These are phyloP conservation scores for Eucalyptus caleyi DNA, from an alignment of 345 rosid genomes.

Conservation along the genomic window DNA sequence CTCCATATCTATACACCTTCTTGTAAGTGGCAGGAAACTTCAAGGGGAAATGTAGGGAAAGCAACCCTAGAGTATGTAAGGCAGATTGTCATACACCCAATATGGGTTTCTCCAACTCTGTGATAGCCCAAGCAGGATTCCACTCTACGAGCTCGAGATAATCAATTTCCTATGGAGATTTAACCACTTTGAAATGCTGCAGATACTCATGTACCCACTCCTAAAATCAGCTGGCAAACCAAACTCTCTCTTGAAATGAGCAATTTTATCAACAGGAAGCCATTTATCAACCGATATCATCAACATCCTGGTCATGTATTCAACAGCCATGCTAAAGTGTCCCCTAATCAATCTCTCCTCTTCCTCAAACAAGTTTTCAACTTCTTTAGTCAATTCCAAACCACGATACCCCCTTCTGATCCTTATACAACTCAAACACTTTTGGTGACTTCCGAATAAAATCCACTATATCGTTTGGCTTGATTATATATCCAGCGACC, in stretches of 20 bases:
- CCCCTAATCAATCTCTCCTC: slow-evolving; percentile 44
- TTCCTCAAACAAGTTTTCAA: slow-evolving; percentile 48
- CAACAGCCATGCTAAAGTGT: slow-evolving; percentile 45
- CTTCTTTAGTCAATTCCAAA: slow-evolving; percentile 65
- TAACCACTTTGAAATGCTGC: no score
- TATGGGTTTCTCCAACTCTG: no score
- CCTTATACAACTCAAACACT: no score
- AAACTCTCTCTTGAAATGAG: background rate
- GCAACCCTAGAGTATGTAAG: no score
- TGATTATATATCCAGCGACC: slow-evolving; percentile 34
- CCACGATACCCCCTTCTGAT: slow-evolving; percentile 57
- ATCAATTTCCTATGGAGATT: no score
- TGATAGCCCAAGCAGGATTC: no score
- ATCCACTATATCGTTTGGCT: slow-evolving; percentile 24
- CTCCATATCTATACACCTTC: no score
- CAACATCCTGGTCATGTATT: slow-evolving; percentile 57
- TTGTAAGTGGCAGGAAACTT: no score
- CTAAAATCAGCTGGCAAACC: background rate
- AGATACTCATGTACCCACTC: no score
- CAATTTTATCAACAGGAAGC: slow-evolving; percentile 57
- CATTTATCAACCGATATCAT: slow-evolving; percentile 61
- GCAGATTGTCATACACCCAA: no score
- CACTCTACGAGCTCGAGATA: no score
- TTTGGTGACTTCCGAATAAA: slow-evolving; percentile 33
- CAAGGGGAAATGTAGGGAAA: no score